Percentiles rank a stretch among this genome's conserved stretches.
Evolutionary conservation across 2,329 filamentous ascomycete genomes (phyloP).

Genomic region (Xylaria sp.): DNA sequence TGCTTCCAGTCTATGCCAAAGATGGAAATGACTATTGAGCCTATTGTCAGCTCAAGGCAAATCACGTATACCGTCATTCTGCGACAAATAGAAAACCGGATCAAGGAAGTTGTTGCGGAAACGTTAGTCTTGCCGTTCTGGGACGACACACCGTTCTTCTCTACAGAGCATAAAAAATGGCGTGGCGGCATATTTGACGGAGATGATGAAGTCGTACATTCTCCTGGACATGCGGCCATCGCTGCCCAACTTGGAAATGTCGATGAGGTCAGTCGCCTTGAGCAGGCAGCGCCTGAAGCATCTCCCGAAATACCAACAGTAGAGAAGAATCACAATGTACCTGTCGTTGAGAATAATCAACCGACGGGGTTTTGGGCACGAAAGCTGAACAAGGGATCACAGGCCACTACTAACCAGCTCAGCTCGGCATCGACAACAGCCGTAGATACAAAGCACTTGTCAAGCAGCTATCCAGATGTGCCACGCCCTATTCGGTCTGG

Average conservation of each 20-base stretch:
- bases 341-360: slow-evolving; percentile 54
- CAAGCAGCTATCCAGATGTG: slow-evolving; percentile 53
- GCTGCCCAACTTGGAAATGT: slow-evolving; percentile 59
- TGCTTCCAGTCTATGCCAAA: slow-evolving; percentile 94
- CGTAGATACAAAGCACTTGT: slow-evolving; percentile 58
- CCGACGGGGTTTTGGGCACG: slow-evolving; percentile 61
- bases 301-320: slow-evolving; percentile 56
- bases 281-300: slow-evolving; percentile 52
- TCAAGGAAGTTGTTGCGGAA: slow-evolving; percentile 92
- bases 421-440: slow-evolving; percentile 59
- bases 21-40: slow-evolving; percentile 93
- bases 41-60: slow-evolving; percentile 92
- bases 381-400: slow-evolving; percentile 55
- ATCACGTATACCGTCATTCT: slow-evolving; percentile 95
- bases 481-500: slow-evolving; percentile 68
- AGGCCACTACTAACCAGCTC: slow-evolving; percentile 44
- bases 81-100: slow-evolving; percentile 91
- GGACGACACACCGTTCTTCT: slow-evolving; percentile 93
- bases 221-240: slow-evolving; percentile 51
- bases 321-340: slow-evolving; percentile 67
- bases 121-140: slow-evolving; percentile 92
- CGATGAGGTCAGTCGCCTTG: slow-evolving; percentile 58
- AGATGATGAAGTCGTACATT: slow-evolving; percentile 59
- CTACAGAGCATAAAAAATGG: slow-evolving; percentile 79
- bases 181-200: slow-evolving; percentile 84